Conservation (phyloP, 2,329 filamentous ascomycete genomes). For the Penicillium sp. region DNA sequence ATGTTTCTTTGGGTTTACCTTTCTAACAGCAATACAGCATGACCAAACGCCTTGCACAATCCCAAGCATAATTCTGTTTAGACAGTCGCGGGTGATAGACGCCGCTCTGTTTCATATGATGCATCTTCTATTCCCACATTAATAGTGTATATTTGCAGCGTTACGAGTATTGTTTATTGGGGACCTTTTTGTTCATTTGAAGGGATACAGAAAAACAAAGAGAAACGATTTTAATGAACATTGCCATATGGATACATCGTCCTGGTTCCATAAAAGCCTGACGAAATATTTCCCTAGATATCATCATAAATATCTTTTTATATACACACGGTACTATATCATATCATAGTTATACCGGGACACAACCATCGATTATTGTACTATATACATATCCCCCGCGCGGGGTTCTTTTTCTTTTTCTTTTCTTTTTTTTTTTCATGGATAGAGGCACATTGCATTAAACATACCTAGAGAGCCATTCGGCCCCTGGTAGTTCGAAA, state of each 20-base stretch:
- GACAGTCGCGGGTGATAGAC: conserved; percentile 14
- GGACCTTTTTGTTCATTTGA: conserved; percentile 12
- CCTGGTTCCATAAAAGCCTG: not conserved
- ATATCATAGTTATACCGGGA: not conserved
- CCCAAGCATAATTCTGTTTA: conserved; percentile 31
- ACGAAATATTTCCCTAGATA: not conserved
- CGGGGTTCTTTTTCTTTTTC: too few relatives aligned
- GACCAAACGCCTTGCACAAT: conserved; percentile 42
- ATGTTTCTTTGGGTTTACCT: not conserved
- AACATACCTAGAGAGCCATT: not conserved
- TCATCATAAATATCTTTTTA: too few relatives aligned
- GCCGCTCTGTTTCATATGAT: conserved; percentile 18
- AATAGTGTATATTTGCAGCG: conserved; percentile 23
- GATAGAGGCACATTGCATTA: too few relatives aligned
- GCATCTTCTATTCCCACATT: conserved; percentile 22
- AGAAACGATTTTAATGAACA: conserved; percentile 18
- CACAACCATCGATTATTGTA: too few relatives aligned
- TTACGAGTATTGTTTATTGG: conserved; percentile 23
- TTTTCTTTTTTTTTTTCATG: too few relatives aligned
- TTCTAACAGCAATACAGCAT: conserved; percentile 35
- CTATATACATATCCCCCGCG: too few relatives aligned
- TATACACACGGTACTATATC: not conserved
- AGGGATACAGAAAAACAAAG: conserved; percentile 23
- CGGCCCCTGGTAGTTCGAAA: conserved; percentile 32
- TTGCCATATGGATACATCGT: conserved; percentile 11